Percentiles rank a stretch among this genome's conserved stretches.
These are phyloP conservation scores for Curvularia eragrostidis DNA, from an alignment of 2,329 filamentous ascomycete species.

Conservation along the genomic window DNA sequence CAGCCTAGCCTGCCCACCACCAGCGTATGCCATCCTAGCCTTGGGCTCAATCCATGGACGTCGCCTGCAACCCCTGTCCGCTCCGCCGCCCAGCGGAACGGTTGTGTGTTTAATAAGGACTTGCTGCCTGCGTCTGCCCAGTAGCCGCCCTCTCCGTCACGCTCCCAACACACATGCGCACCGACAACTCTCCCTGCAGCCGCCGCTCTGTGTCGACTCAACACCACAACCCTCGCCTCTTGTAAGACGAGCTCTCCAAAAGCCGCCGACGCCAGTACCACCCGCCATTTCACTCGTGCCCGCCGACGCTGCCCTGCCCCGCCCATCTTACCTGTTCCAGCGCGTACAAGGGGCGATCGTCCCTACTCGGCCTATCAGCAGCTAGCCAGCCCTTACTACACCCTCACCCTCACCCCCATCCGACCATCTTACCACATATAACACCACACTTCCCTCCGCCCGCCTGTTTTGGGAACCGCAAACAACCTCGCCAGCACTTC, in stretches of 20 bases:
- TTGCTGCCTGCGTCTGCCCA: conserved; percentile 23
- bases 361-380: conserved; percentile 35
- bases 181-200: neutral
- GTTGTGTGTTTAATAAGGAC: conserved; percentile 38
- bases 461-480: conserved; percentile 11
- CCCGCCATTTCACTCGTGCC: conserved; percentile 29
- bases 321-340: conserved; percentile 11
- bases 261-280: conserved; percentile 24
- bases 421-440: conserved; percentile 32
- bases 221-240: neutral
- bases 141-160: neutral
- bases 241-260: conserved; percentile 30
- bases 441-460: conserved; percentile 19
- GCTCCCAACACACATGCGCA: neutral
- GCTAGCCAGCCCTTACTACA: conserved; percentile 20
- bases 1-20: conserved; percentile 26
- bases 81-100: conserved; percentile 40
- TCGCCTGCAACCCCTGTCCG: conserved; percentile 35
- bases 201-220: conserved; percentile 14
- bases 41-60: conserved; percentile 21
- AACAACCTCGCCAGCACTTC: neutral
- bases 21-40: conserved; percentile 18
- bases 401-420: conserved; percentile 22
- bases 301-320: too few relatives aligned
- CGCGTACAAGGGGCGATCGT: conserved; percentile 27